These are phyloP conservation scores for Colletotrichum sp. DNA, from an alignment of 2,329 filamentous ascomycete genomes.

Conservation along the genomic window DNA sequence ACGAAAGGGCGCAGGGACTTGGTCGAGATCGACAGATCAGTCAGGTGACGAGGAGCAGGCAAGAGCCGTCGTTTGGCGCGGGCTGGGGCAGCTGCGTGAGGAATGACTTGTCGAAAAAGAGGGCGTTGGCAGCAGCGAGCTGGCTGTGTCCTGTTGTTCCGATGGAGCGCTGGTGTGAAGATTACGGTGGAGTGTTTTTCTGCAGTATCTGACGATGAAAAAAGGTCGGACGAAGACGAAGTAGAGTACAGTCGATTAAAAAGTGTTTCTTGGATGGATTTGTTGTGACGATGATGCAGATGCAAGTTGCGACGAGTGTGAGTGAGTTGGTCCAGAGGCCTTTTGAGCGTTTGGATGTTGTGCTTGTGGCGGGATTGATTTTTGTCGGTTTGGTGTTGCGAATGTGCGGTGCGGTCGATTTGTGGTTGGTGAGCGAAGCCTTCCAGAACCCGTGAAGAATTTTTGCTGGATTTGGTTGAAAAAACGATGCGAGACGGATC, in stretches of 20 bases:
- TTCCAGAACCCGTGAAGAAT: slow-evolving; percentile 15
- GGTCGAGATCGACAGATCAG: neutral
- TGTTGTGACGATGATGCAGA: neutral
- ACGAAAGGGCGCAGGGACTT: neutral
- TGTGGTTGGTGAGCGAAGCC: slow-evolving; percentile 6
- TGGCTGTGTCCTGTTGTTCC: neutral
- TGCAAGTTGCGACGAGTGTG: neutral
- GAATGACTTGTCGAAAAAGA: neutral
- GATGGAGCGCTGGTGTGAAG: slow-evolving; percentile 6
- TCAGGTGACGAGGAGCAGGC: neutral
- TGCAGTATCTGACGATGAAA: neutral
- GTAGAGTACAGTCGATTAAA: slow-evolving; percentile 42
- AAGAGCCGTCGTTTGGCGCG: neutral
- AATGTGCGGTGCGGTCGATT: slow-evolving; percentile 1
- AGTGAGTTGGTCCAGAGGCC: neutral
- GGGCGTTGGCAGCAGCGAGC: neutral
- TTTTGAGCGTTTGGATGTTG: neutral
- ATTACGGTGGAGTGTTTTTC: slow-evolving; percentile 10
- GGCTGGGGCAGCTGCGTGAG: neutral
- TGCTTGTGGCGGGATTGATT: neutral
- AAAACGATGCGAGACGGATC: slow-evolving; percentile 21
- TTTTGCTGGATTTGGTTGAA: slow-evolving; percentile 5
- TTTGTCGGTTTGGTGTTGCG: slow-evolving; percentile 7
- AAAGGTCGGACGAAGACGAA: slow-evolving; percentile 21
- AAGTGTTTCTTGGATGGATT: slow-evolving; percentile 25